Evolutionary conservation across 75 land plant species (phyloP).

Genomic region (Picea glauca): DNA sequence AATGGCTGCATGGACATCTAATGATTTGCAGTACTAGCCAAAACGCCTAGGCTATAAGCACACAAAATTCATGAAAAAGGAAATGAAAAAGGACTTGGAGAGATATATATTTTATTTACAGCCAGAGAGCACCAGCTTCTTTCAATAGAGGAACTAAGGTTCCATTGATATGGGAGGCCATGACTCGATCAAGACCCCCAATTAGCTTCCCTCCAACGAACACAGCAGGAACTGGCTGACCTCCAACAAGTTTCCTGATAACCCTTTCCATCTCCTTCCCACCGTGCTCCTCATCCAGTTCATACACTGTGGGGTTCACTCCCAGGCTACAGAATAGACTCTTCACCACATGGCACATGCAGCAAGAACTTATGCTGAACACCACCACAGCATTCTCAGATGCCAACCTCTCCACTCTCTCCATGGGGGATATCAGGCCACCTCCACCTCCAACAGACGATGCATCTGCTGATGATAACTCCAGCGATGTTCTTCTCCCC

Average conservation of each 20-base stretch:
- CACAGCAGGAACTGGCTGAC: conserved; percentile 39
- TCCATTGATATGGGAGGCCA: conserved; percentile 65
- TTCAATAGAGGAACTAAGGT: conserved; percentile 59
- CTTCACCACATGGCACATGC: conserved; percentile 64
- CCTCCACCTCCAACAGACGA: conserved; percentile 11
- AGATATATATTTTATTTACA: conserved; percentile 1
- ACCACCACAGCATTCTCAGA: conserved; percentile 49
- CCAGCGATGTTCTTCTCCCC: too few species aligned
- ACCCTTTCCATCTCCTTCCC: conserved; percentile 61
- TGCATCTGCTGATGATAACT: background rate
- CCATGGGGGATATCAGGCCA: too few species aligned
- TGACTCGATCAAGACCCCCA: conserved; percentile 63
- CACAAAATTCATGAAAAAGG: too few species aligned
- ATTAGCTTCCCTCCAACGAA: conserved; percentile 68
- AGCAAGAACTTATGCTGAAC: conserved; percentile 55
- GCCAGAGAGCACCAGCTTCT: conserved; percentile 70
- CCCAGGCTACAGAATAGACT: conserved; percentile 50
- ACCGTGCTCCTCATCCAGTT: conserved; percentile 46
- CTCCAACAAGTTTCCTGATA: conserved; percentile 5
- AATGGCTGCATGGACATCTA: too few species aligned
- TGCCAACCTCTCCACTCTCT: conserved; percentile 40
- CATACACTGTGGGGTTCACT: conserved; percentile 70
- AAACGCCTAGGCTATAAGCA: too few species aligned
- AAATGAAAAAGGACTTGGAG: too few species aligned
- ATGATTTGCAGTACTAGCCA: too few species aligned